A percentile compares a stretch with the other conserved stretches of the same genome.
phyloP scores from a whole-genome alignment of 768 basidiomycete genomes.

The Tubosaeta sp. region DNA sequence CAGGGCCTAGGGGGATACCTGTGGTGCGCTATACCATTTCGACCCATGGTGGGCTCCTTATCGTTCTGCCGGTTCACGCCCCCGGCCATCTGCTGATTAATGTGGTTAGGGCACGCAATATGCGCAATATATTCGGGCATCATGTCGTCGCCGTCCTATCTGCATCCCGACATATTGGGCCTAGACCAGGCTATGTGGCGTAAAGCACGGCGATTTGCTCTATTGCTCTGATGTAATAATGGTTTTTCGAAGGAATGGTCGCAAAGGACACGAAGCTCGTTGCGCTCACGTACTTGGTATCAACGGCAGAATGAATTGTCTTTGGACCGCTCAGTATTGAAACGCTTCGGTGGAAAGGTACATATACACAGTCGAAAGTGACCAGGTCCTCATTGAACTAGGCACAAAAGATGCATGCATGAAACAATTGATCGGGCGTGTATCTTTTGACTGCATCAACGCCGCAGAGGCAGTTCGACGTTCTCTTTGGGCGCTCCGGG shows the following conservation, averaged over 20 bases:
- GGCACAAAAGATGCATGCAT: not conserved
- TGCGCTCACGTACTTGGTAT: not conserved
- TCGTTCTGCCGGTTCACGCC: not conserved
- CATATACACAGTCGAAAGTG: not conserved
- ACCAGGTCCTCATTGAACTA: not conserved
- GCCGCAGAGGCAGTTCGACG: not conserved
- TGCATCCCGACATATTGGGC: not conserved
- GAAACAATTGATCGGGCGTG: not conserved
- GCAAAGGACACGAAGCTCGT: not conserved
- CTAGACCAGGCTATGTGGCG: not conserved
- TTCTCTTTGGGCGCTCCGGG: not conserved
- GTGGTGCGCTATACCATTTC: not conserved
- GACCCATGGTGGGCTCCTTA: not conserved
- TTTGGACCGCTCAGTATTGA: not conserved
- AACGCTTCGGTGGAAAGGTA: not conserved
- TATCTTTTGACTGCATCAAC: not conserved
- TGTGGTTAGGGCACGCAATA: not conserved
- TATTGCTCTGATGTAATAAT: not conserved
- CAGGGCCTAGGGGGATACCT: not conserved
- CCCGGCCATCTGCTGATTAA: not conserved
- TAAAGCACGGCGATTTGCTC: not conserved
- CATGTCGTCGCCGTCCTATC: not conserved
- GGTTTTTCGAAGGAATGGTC: not conserved
- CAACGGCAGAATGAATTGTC: no score
- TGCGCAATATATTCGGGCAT: not conserved